phyloP scores from a whole-genome alignment of 164 flowering plant genomes.

The Brasenia schreberi region DNA sequence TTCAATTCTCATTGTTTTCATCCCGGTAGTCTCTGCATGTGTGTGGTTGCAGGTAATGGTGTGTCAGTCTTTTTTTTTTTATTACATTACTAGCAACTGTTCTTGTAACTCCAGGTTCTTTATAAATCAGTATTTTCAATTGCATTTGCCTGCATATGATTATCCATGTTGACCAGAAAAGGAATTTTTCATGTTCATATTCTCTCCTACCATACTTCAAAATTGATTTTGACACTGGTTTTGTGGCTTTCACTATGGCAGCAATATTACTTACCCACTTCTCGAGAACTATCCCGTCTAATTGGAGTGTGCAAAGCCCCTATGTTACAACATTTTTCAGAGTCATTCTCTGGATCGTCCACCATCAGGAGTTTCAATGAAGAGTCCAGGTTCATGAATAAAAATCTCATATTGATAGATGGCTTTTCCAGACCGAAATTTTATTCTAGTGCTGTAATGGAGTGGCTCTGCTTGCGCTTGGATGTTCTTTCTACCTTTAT shows the following conservation, averaged over 20 bases:
- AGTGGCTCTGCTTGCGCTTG: slow-evolving; percentile 38
- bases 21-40: not conserved
- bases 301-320: slow-evolving; percentile 33
- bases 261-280: slow-evolving; percentile 26
- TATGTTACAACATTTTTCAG: slow-evolving; percentile 31
- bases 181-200: not conserved
- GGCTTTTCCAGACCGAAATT: slow-evolving; percentile 20
- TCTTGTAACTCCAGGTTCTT: not conserved
- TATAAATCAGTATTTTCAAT: not conserved
- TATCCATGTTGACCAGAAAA: not conserved
- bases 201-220: too few species aligned
- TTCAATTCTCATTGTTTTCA: slow-evolving; percentile 1
- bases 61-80: too few species aligned
- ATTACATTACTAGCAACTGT: not conserved
- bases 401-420: slow-evolving; percentile 18
- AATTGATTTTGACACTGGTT: not conserved
- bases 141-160: not conserved
- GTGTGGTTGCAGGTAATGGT: slow-evolving; percentile 1
- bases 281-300: slow-evolving; percentile 25
- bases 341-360: slow-evolving; percentile 30
- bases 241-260: slow-evolving; percentile 6
- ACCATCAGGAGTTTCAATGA: slow-evolving; percentile 34
- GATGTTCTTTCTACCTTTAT: slow-evolving; percentile 23
- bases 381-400: slow-evolving; percentile 23
- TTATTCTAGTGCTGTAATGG: slow-evolving; percentile 22